phyloP scores from a whole-genome alignment of 768 basidiomycete species.

The Daedaleopsis nitida region DNA sequence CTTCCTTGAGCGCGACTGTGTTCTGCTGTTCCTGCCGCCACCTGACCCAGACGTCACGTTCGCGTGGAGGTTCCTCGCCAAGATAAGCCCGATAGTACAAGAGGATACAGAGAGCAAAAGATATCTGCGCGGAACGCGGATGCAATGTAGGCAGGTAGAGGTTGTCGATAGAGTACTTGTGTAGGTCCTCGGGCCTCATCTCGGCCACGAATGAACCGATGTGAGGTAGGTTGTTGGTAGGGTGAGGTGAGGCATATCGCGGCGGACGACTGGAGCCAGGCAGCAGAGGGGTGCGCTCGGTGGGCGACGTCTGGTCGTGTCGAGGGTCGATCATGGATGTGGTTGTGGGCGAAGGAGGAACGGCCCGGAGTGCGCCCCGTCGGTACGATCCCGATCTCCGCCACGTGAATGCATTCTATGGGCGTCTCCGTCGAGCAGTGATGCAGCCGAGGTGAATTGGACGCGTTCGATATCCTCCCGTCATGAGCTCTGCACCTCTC shows the following conservation, averaged over 20 bases:
- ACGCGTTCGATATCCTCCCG: conserved; percentile 6
- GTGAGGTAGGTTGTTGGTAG: not conserved
- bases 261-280: not conserved
- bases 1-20: conserved; percentile 28
- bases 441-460: not conserved
- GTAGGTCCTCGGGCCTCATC: conserved; percentile 15
- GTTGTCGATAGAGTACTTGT: conserved; percentile 4
- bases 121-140: conserved; percentile 11
- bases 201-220: conserved; percentile 20
- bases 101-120: conserved; percentile 28
- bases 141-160: conserved; percentile 17
- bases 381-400: not conserved
- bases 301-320: not conserved
- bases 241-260: not conserved
- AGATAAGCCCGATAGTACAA: conserved; percentile 22
- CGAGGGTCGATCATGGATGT: not conserved
- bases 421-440: conserved; percentile 5
- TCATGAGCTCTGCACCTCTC: conserved; percentile 67
- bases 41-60: conserved; percentile 42
- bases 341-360: not conserved
- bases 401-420: conserved; percentile 12
- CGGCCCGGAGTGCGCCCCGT: not conserved
- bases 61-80: not conserved
- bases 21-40: conserved; percentile 39
- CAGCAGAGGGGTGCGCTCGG: conserved; percentile 26